Evolutionary conservation across 805 yeast genomes (phyloP), one percentile per base, ranked within the genome.

Genomic region (Yarrowia sp.): DNA sequence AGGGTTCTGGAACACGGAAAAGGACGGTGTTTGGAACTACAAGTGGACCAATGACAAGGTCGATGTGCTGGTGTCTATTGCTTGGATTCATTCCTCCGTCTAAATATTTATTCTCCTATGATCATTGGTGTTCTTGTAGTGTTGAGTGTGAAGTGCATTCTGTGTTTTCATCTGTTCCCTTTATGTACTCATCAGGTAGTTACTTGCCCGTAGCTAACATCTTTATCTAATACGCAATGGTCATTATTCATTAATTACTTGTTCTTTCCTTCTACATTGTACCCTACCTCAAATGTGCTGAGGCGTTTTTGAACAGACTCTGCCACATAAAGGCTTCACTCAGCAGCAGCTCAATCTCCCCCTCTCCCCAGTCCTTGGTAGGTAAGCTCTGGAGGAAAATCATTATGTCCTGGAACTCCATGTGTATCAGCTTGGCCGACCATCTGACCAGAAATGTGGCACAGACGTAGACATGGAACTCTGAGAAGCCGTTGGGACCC

Each of bases 271-370:
- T 5, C n/a, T 16, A 10, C n/a, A n/a, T n/a, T n/a, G n/a, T n/a
- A n/a, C 16, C 7, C 45, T 52, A 70, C 40, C 88, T 84, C 76
- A 93, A 83, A 78, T 93, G 97, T 1, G 97, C 97, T 19, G 89
- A 81, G 5, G 97, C 97, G 76, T 92, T 90, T 76, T 91, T 92
- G 77, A 91, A 95, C 48, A 95, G 81, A 68, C 94, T 87, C 79
- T 93, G 98, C 98, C 98, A 95, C 74, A 95, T 92, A 77, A 87
- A 95, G 0, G 98, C 99, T 78, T 95, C 98, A 79, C 98, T 92
- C 69, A 95, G 79, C 79, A 95, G 83, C 81, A 95, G 83, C 78
- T 95, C 98, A 50, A 95, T 87, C 74, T 95, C 98, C 75, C 89
- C 89, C 71, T 91, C 97, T 2, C 83, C 83, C 99, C 99, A 95